Evolutionary conservation across 306 rosid species (phyloP).

Genomic region (Corylus americana): DNA sequence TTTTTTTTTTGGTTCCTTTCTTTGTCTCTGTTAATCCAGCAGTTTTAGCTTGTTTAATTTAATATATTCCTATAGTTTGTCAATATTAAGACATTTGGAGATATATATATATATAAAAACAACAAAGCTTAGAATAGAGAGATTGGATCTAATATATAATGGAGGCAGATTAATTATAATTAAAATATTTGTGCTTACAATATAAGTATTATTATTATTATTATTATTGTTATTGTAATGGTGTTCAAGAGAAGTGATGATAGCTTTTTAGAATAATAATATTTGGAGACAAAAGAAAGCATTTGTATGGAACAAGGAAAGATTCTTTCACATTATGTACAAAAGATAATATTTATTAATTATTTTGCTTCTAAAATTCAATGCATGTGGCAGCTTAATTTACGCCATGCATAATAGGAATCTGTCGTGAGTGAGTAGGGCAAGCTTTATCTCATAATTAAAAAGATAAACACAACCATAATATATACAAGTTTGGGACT

Average conservation of each 20-base stretch:
- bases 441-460: background rate
- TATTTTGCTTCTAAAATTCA: background rate
- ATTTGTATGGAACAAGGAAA: background rate
- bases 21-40: conserved; percentile 31
- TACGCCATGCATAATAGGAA: background rate
- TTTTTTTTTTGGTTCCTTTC: background rate
- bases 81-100: background rate
- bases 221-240: background rate
- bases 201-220: background rate
- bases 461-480: too few species aligned
- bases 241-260: background rate
- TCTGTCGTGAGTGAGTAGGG: background rate
- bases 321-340: background rate
- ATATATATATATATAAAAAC: background rate
- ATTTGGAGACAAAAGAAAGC: background rate
- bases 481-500: too few species aligned
- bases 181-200: background rate
- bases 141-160: background rate
- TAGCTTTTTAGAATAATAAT: background rate
- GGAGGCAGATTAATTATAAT: too few species aligned
- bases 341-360: background rate
- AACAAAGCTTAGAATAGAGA: background rate
- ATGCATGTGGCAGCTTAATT: background rate
- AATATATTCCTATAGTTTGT: background rate
- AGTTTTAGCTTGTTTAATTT: background rate